Conservation (phyloP, 208 protist species). For the Trypanosoma vivax region DNA sequence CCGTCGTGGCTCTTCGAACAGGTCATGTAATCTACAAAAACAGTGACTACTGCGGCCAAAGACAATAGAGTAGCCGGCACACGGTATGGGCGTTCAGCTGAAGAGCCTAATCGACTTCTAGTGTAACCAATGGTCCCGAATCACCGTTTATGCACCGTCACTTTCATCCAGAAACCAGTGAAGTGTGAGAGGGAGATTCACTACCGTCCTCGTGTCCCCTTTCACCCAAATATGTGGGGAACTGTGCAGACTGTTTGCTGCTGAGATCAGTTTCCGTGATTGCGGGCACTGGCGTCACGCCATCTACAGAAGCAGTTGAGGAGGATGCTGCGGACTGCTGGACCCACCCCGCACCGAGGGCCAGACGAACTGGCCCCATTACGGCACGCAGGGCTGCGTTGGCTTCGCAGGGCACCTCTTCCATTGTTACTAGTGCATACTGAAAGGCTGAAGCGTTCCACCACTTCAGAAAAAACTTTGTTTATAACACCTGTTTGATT, state of each 20-base stretch:
- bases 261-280: slow-evolving; percentile 8
- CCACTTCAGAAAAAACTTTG: too few relatives aligned
- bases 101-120: too few relatives aligned
- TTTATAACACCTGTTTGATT: slow-evolving; percentile 20
- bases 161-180: slow-evolving; percentile 6
- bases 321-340: too few relatives aligned
- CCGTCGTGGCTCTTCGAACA: too few relatives aligned
- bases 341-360: slow-evolving; percentile 14
- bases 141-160: slow-evolving; percentile 7
- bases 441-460: too few relatives aligned
- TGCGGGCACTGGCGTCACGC: slow-evolving; percentile 16
- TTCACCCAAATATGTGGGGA: background rate
- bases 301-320: background rate
- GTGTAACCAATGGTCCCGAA: too few relatives aligned
- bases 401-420: slow-evolving; percentile 4
- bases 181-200: background rate
- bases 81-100: too few relatives aligned
- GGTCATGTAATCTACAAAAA: too few relatives aligned
- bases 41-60: too few relatives aligned
- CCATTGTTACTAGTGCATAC: too few relatives aligned
- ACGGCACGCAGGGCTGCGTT: slow-evolving; percentile 33
- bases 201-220: background rate
- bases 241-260: slow-evolving; percentile 9
- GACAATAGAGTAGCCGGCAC: too few relatives aligned
- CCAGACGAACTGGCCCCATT: slow-evolving; percentile 39